A percentile compares a stretch with the other conserved stretches of the same genome.
phyloP scores from a whole-genome alignment of 106 monocot species.

The Allium fistulosum region DNA sequence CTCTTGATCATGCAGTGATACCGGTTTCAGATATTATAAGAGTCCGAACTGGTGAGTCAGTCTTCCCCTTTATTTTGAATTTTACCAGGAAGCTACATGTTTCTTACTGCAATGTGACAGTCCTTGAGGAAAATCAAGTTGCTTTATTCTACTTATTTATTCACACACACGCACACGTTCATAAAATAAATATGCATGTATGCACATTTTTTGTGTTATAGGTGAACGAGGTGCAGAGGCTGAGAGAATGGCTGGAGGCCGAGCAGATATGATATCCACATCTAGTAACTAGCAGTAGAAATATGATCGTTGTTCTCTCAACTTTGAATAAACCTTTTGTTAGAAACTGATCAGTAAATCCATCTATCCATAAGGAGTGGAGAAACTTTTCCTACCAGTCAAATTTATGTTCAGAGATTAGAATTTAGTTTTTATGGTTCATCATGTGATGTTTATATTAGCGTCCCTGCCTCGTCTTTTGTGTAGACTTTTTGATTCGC shows the following conservation, averaged over 20 bases:
- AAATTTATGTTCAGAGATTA: too few species aligned
- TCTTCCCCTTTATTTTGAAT: neutral
- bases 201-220: neutral
- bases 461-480: too few species aligned
- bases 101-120: neutral
- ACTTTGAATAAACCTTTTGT: neutral
- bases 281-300: conserved; percentile 8
- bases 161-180: neutral
- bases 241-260: conserved; percentile 72
- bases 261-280: conserved; percentile 38
- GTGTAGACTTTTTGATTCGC: too few species aligned
- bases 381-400: too few species aligned
- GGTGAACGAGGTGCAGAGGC: conserved; percentile 70
- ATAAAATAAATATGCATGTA: neutral
- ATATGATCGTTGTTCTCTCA: neutral
- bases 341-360: too few species aligned
- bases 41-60: conserved; percentile 62
- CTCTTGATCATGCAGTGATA: conserved; percentile 38
- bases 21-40: conserved; percentile 75
- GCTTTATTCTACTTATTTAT: neutral
- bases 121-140: neutral
- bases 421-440: too few species aligned
- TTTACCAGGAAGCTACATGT: neutral
- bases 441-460: too few species aligned
- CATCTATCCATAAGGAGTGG: too few species aligned